Conservation (phyloP, 2,329 filamentous ascomycete genomes). For the Chaetomiaceae sp. region DNA sequence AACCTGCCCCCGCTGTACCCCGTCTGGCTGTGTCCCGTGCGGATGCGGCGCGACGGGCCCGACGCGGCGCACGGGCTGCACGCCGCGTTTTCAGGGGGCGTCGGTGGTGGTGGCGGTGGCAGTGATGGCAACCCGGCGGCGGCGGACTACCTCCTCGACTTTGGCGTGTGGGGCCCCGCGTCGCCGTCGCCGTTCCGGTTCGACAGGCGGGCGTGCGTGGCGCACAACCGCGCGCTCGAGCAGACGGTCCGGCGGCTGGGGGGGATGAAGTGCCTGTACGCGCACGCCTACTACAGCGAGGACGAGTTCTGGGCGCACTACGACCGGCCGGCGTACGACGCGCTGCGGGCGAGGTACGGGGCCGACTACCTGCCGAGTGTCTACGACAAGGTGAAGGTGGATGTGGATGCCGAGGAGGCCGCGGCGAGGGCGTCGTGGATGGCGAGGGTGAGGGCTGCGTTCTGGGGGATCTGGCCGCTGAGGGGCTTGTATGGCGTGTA, state of each 20-base stretch:
- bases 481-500: constrained; percentile 44
- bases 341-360: background rate
- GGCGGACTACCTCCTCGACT: background rate
- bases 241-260: background rate
- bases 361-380: constrained; percentile 1
- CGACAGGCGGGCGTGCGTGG: background rate
- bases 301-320: constrained; percentile 6
- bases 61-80: constrained; percentile 44
- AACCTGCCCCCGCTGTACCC: background rate
- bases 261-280: constrained; percentile 2
- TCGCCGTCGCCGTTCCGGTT: too few species aligned
- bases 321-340: background rate
- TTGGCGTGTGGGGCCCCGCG: constrained; percentile 1
- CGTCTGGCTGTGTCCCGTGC: constrained; percentile 3
- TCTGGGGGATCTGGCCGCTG: constrained; percentile 39
- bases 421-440: constrained; percentile 20
- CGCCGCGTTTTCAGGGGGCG: constrained; percentile 42
- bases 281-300: constrained; percentile 1
- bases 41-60: constrained; percentile 16
- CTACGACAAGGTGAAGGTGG: constrained; percentile 24
- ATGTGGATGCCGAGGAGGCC: background rate
- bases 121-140: constrained; percentile 13
- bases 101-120: background rate
- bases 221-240: background rate
- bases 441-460: constrained; percentile 31